phyloP scores from a whole-genome alignment of 305 asterid species.

The Solanum hybrid region DNA sequence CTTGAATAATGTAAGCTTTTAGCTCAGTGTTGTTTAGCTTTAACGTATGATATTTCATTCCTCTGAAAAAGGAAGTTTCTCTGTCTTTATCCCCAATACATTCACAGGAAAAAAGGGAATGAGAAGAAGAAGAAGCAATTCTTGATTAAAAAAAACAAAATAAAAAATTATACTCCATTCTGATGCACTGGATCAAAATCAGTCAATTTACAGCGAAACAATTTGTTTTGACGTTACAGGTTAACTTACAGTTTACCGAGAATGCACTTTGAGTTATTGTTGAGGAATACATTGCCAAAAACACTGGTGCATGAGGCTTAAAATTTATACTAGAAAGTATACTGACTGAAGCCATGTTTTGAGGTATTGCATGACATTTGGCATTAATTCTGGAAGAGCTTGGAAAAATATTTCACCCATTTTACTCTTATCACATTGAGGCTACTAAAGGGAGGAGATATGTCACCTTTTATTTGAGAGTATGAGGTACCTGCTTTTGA shows the following conservation, averaged over 20 bases:
- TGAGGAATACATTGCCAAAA: neutral
- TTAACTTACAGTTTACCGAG: neutral
- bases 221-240: neutral
- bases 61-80: neutral
- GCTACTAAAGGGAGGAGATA: neutral
- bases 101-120: neutral
- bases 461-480: neutral
- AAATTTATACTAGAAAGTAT: neutral
- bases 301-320: neutral
- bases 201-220: too few species aligned
- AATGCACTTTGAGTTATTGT: neutral
- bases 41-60: neutral
- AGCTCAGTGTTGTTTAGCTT: neutral
- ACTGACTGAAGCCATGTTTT: neutral
- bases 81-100: neutral
- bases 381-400: neutral
- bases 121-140: neutral
- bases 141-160: neutral
- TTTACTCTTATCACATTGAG: neutral
- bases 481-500: neutral
- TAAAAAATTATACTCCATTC: neutral
- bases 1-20: neutral
- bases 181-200: neutral
- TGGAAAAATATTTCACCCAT: neutral
- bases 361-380: neutral